phyloP scores from a whole-genome alignment of 371 early-diverging fungal species.

The Enterocytospora artemiae region DNA sequence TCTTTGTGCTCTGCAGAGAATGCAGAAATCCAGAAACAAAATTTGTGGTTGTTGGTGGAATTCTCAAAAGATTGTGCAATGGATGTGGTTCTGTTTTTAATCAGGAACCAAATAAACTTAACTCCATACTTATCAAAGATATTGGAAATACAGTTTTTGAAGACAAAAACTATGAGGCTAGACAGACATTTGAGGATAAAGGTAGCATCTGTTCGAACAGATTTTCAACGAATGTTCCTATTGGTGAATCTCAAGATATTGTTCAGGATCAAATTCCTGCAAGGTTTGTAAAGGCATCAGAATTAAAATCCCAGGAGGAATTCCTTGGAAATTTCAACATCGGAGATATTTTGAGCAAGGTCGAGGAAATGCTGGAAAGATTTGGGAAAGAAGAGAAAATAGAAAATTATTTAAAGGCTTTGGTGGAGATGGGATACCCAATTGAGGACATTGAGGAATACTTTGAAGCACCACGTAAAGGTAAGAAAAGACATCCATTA shows the following conservation, averaged over 20 bases:
- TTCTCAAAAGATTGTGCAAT: constrained; percentile 44
- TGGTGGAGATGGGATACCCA: constrained; percentile 13
- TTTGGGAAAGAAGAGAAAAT: constrained; percentile 17
- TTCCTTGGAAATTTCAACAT: background rate
- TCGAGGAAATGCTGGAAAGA: constrained; percentile 32
- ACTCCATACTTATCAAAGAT: constrained; percentile 44
- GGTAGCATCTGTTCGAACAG: background rate
- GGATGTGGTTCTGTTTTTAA: constrained; percentile 50
- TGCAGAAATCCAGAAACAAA: constrained; percentile 97
- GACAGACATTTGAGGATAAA: background rate
- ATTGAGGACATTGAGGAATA: constrained; percentile 33
- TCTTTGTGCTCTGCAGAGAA: constrained; percentile 80
- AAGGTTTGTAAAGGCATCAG: too few species aligned
- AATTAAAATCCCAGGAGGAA: background rate
- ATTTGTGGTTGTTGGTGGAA: constrained; percentile 59
- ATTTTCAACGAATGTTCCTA: background rate
- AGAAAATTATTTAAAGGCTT: constrained; percentile 10
- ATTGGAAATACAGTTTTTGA: background rate
- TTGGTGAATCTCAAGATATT: background rate
- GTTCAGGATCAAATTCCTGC: background rate
- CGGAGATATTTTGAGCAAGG: background rate
- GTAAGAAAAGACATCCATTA: constrained; percentile 25
- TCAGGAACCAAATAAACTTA: constrained; percentile 41
- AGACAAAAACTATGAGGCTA: constrained; percentile 6
- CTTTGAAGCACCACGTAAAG: constrained; percentile 25